These are phyloP conservation scores for Nissolia schottii DNA, from an alignment of 306 rosid species.

Conservation along the genomic window DNA sequence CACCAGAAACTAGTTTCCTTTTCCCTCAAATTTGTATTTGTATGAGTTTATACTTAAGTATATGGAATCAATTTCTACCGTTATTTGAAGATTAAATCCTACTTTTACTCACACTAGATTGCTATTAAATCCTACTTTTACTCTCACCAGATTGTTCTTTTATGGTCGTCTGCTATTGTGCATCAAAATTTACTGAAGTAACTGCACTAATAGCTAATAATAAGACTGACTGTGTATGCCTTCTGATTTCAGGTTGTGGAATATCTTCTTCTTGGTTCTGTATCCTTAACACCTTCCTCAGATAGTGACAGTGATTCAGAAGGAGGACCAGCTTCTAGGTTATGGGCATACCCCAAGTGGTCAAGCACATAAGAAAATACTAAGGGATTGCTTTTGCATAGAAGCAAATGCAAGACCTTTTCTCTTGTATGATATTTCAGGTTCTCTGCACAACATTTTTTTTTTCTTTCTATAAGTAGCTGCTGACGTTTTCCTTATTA, in stretches of 20 bases:
- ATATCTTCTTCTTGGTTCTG: slow-evolving; percentile 51
- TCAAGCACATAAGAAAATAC: slow-evolving; percentile 13
- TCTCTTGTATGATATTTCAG: background rate
- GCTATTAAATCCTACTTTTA: background rate
- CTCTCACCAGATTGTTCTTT: background rate
- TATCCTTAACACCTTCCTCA: slow-evolving; percentile 41
- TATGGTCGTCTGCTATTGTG: background rate
- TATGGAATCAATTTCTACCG: background rate
- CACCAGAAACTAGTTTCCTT: background rate
- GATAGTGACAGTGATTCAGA: slow-evolving; percentile 84
- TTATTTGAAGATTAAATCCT: slow-evolving; percentile 9
- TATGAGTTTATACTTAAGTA: background rate
- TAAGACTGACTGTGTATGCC: background rate
- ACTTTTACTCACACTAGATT: background rate
- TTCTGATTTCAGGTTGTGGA: slow-evolving; percentile 52
- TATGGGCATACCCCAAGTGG: slow-evolving; percentile 59
- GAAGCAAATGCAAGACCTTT: background rate
- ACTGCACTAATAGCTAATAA: background rate
- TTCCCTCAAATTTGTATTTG: background rate
- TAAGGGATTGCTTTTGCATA: background rate
- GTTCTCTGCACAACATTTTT: background rate
- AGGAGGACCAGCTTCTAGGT: slow-evolving; percentile 36
- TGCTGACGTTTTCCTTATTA: background rate
- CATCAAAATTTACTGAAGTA: background rate
- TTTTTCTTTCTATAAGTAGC: background rate